A percentile compares a stretch with the other conserved stretches of the same genome.
Conservation (phyloP, 306 rosid species). For the Acacia crassicarpa region DNA sequence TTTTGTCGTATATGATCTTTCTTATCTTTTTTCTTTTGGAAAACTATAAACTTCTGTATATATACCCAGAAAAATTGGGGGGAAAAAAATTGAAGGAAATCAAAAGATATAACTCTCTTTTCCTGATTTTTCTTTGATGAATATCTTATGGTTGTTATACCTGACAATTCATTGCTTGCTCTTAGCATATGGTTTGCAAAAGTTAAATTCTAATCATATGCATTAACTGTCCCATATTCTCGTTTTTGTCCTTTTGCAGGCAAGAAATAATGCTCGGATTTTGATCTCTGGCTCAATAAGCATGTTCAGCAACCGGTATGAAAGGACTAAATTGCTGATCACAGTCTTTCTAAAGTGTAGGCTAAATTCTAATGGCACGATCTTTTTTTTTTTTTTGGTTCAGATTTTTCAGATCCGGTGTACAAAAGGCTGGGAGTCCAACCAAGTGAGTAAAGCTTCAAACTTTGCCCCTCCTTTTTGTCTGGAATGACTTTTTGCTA, state of each 20-base stretch:
- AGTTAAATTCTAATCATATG: conserved; percentile 1
- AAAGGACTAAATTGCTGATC: conserved; percentile 7
- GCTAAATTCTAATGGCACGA: conserved; percentile 10
- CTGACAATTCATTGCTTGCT: conserved; percentile 21
- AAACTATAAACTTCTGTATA: background rate
- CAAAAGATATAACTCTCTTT: background rate
- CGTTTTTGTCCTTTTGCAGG: conserved; percentile 47
- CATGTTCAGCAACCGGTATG: conserved; percentile 85
- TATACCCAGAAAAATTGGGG: background rate
- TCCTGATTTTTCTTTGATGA: conserved; percentile 7
- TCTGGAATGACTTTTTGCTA: conserved; percentile 12
- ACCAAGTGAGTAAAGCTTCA: conserved; percentile 62
- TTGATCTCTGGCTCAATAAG: conserved; percentile 88
- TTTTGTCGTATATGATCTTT: conserved; percentile 4
- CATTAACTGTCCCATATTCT: background rate
- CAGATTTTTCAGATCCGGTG: conserved; percentile 84
- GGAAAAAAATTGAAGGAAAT: background rate
- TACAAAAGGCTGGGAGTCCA: conserved; percentile 83
- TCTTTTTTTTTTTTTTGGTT: conserved; percentile 28
- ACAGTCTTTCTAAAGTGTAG: conserved; percentile 15
- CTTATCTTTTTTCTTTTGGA: conserved; percentile 2
- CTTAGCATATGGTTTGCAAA: conserved; percentile 9
- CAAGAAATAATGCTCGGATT: conserved; percentile 97
- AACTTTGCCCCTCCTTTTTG: conserved; percentile 2
- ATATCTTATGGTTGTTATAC: background rate